Evolutionary conservation across 108 stramenopile species (phyloP).

Genomic region (Skeletonema costatum): DNA sequence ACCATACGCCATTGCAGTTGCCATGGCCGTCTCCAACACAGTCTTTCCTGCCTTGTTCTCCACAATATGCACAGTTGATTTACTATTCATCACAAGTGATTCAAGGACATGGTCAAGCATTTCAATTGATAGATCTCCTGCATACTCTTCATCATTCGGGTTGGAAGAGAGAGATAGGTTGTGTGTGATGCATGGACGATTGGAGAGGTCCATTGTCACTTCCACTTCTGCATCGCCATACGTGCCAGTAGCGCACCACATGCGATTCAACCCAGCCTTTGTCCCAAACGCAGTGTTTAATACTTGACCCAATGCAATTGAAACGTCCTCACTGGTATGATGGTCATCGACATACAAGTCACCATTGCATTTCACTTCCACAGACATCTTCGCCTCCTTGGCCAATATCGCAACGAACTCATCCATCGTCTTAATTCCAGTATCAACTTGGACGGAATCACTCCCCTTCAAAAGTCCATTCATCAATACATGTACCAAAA

Average conservation of each 20-base stretch:
- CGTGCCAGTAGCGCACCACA: slow-evolving; percentile 67
- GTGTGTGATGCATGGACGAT: slow-evolving; percentile 80
- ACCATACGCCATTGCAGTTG: slow-evolving; percentile 75
- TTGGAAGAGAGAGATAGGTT: slow-evolving; percentile 51
- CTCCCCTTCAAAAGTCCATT: slow-evolving; percentile 43
- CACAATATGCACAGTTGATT: slow-evolving; percentile 92
- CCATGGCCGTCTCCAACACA: slow-evolving; percentile 54
- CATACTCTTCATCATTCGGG: slow-evolving; percentile 47
- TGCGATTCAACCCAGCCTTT: slow-evolving; percentile 89
- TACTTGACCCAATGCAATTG: slow-evolving; percentile 91
- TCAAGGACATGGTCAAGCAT: slow-evolving; percentile 94
- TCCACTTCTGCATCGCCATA: slow-evolving; percentile 55
- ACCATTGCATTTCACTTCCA: slow-evolving; percentile 76
- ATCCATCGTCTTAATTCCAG: slow-evolving; percentile 88
- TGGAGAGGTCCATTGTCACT: slow-evolving; percentile 86
- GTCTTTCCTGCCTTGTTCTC: slow-evolving; percentile 27
- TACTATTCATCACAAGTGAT: slow-evolving; percentile 86
- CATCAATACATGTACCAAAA: slow-evolving; percentile 58
- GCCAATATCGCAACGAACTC: slow-evolving; percentile 73
- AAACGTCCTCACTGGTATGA: slow-evolving; percentile 96
- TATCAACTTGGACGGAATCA: slow-evolving; percentile 53
- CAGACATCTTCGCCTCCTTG: slow-evolving; percentile 66
- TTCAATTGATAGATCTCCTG: slow-evolving; percentile 75
- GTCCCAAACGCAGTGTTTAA: slow-evolving; percentile 82
- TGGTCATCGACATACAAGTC: slow-evolving; percentile 97